Conservation (phyloP, 2,329 filamentous ascomycete species). For the Shiraia bambusicola region DNA sequence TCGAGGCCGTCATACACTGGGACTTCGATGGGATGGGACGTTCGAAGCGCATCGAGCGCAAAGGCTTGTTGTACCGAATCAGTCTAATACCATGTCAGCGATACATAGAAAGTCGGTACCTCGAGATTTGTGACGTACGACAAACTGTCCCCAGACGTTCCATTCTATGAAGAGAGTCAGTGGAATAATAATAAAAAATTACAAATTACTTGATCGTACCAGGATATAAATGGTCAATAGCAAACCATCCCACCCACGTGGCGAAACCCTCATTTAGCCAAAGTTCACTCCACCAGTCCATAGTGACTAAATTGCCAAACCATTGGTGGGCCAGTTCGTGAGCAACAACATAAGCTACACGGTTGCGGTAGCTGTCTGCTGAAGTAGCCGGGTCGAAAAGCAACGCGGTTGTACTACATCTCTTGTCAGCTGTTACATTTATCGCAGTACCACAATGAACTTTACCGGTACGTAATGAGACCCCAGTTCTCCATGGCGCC, state of each 20-base stretch:
- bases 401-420: slow-evolving; percentile 76
- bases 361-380: slow-evolving; percentile 86
- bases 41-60: slow-evolving; percentile 82
- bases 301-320: slow-evolving; percentile 93
- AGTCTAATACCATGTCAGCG: slow-evolving; percentile 58
- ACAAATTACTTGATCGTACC: slow-evolving; percentile 46
- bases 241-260: slow-evolving; percentile 96
- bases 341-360: slow-evolving; percentile 95
- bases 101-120: slow-evolving; percentile 48
- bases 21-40: slow-evolving; percentile 94
- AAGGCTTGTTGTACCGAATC: slow-evolving; percentile 93
- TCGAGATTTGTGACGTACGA: slow-evolving; percentile 62
- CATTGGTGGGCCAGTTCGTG: slow-evolving; percentile 96
- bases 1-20: slow-evolving; percentile 91
- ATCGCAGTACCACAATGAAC: slow-evolving; percentile 1
- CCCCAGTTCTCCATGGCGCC: slow-evolving; percentile 99
- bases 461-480: slow-evolving; percentile 80
- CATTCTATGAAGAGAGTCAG: slow-evolving; percentile 62
- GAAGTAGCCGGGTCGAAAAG: slow-evolving; percentile 94
- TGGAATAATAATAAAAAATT: not conserved
- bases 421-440: not conserved
- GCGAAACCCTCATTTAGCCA: slow-evolving; percentile 97
- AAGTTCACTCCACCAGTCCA: slow-evolving; percentile 91
- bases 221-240: slow-evolving; percentile 86
- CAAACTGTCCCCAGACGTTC: slow-evolving; percentile 97